Percentiles rank a stretch among this genome's conserved stretches.
phyloP scores from a whole-genome alignment of 441 rosid species.

The Pelargonium cotyledonis region DNA sequence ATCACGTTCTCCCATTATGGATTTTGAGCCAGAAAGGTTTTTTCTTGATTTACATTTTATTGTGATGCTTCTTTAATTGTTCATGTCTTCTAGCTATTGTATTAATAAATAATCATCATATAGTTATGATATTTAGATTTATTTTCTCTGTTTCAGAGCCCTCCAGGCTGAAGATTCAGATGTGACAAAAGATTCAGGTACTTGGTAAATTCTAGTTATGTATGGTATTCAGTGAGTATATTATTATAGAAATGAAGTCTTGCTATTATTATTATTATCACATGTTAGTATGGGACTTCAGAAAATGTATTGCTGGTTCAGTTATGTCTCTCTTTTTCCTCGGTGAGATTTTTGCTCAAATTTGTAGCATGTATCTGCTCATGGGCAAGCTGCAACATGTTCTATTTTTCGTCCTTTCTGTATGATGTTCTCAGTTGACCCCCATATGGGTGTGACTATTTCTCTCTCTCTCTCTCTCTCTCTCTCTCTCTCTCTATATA shows the following conservation, averaged over 20 bases:
- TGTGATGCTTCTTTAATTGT: conserved; percentile 1
- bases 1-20: conserved; percentile 22
- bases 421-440: background rate
- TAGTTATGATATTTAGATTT: conserved; percentile 1
- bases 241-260: background rate
- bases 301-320: background rate
- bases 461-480: too few species aligned
- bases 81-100: conserved; percentile 5
- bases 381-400: background rate
- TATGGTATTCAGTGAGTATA: background rate
- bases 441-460: too few species aligned
- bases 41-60: conserved; percentile 9
- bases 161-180: conserved; percentile 34
- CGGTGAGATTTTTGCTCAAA: background rate
- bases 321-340: background rate
- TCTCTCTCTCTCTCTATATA: too few species aligned
- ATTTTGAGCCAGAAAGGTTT: conserved; percentile 40
- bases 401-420: background rate
- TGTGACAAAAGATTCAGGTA: conserved; percentile 46
- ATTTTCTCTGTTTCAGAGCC: conserved; percentile 35
- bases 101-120: background rate
- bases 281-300: background rate
- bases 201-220: background rate
- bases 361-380: background rate
- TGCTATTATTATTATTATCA: background rate